These are phyloP conservation scores for Arachnomyces sp. DNA, from an alignment of 2,329 filamentous ascomycete species.

Conservation along the genomic window DNA sequence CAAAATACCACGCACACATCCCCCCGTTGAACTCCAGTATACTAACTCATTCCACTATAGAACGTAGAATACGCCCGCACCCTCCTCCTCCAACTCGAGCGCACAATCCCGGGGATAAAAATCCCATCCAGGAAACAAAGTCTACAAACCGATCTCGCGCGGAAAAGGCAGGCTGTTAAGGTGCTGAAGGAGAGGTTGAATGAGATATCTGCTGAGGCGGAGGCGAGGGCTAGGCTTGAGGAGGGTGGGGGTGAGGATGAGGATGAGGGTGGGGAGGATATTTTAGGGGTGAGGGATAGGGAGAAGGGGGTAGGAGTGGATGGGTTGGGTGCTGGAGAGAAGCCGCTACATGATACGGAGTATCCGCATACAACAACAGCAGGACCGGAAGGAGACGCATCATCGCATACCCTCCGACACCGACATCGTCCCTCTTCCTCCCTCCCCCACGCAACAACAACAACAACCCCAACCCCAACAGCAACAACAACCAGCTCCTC, in stretches of 20 bases:
- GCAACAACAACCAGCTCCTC: slow-evolving; percentile 14
- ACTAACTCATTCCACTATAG: slow-evolving; percentile 17
- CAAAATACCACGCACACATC: too few relatives aligned
- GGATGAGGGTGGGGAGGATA: slow-evolving; percentile 14
- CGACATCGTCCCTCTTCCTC: background rate
- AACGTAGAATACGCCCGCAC: slow-evolving; percentile 39
- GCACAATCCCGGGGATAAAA: slow-evolving; percentile 29
- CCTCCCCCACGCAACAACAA: background rate
- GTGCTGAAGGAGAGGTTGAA: slow-evolving; percentile 26
- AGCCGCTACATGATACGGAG: slow-evolving; percentile 8
- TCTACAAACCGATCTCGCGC: slow-evolving; percentile 31
- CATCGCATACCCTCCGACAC: slow-evolving; percentile 5
- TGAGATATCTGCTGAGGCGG: slow-evolving; percentile 21
- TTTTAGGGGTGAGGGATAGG: slow-evolving; percentile 9
- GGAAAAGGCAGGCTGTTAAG: slow-evolving; percentile 29
- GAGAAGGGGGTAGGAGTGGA: slow-evolving; percentile 16
- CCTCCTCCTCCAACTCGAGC: slow-evolving; percentile 34
- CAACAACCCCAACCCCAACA: slow-evolving; percentile 13
- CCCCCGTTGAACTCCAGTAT: too few relatives aligned
- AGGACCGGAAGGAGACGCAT: background rate
- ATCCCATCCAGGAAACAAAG: slow-evolving; percentile 30
- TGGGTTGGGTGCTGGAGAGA: slow-evolving; percentile 9
- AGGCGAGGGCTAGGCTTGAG: slow-evolving; percentile 7
- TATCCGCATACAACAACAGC: slow-evolving; percentile 5
- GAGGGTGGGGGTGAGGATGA: slow-evolving; percentile 11